phyloP scores from a whole-genome alignment of 2,329 filamentous ascomycete species.

The Sclerotiophoma versabilis region DNA sequence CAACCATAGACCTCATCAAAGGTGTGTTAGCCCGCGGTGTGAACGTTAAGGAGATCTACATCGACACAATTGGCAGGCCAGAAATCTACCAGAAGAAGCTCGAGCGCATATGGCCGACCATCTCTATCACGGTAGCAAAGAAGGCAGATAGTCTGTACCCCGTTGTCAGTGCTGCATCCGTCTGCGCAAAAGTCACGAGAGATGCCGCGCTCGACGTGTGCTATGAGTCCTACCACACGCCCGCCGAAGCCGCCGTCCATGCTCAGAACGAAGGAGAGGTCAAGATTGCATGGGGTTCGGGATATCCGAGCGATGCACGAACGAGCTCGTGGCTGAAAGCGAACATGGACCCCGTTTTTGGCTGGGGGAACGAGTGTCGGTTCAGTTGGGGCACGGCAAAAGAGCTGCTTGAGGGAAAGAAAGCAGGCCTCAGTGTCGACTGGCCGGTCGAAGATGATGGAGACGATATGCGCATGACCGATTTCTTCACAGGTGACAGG shows the following conservation, averaged over 20 bases:
- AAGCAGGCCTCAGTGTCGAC: constrained; percentile 73
- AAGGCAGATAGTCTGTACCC: constrained; percentile 95
- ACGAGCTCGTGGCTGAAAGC: constrained; percentile 81
- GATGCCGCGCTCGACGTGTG: constrained; percentile 87
- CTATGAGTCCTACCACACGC: constrained; percentile 61
- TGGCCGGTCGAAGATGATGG: constrained; percentile 84
- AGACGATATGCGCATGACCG: constrained; percentile 71
- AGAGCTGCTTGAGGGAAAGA: constrained; percentile 85
- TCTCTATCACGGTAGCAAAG: constrained; percentile 59
- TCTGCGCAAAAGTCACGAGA: constrained; percentile 94
- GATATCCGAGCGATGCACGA: constrained; percentile 87
- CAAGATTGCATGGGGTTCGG: constrained; percentile 78
- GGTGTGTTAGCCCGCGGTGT: constrained; percentile 79
- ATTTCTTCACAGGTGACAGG: constrained; percentile 69
- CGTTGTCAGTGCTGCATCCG: constrained; percentile 89
- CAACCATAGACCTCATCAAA: constrained; percentile 82
- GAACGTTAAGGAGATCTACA: constrained; percentile 87
- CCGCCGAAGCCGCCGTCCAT: constrained; percentile 37
- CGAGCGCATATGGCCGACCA: constrained; percentile 80
- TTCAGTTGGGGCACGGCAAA: constrained; percentile 97
- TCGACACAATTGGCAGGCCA: constrained; percentile 91
- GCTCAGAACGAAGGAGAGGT: constrained; percentile 36
- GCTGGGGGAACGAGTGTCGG: constrained; percentile 90
- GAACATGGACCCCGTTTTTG: constrained; percentile 93
- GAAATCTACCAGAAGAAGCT: constrained; percentile 83